Conservation (phyloP, 2,329 filamentous ascomycete genomes). For the Anthostomella pinea region DNA sequence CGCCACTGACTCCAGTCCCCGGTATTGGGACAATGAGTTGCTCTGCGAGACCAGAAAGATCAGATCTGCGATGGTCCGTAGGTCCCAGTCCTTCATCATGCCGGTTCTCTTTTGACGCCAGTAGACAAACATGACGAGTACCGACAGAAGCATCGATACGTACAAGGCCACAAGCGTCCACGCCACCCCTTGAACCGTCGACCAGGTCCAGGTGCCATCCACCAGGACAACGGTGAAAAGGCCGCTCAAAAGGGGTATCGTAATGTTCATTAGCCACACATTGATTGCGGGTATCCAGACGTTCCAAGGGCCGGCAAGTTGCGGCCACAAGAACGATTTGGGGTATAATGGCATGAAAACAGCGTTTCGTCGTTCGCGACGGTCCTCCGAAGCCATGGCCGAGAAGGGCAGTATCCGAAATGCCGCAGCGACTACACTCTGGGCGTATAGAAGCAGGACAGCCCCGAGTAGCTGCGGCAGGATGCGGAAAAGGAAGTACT, state of each 20-base stretch:
- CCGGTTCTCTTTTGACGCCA: constrained; percentile 68
- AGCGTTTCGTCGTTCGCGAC: constrained; percentile 58
- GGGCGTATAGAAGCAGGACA: constrained; percentile 70
- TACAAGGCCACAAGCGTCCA: constrained; percentile 79
- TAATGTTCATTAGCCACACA: constrained; percentile 77
- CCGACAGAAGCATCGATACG: constrained; percentile 58
- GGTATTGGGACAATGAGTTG: constrained; percentile 73
- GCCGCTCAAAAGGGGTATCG: constrained; percentile 76
- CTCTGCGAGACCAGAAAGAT: constrained; percentile 75
- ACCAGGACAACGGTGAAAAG: constrained; percentile 65
- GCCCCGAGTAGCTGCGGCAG: constrained; percentile 76
- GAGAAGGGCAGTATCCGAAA: constrained; percentile 75
- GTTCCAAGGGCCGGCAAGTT: constrained; percentile 59
- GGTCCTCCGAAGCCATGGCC: constrained; percentile 66
- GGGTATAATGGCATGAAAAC: constrained; percentile 69
- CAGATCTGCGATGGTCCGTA: constrained; percentile 76
- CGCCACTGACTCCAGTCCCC: constrained; percentile 61
- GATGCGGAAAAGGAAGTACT: constrained; percentile 85
- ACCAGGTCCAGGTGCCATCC: constrained; percentile 69
- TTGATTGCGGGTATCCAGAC: constrained; percentile 64
- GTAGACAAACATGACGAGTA: constrained; percentile 58
- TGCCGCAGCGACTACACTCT: constrained; percentile 71
- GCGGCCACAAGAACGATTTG: constrained; percentile 62
- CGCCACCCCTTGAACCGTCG: constrained; percentile 70
- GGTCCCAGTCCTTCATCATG: constrained; percentile 69